Percentiles rank a stretch among this genome's conserved stretches.
These are phyloP conservation scores for Abrus pulchellus DNA, from an alignment of 306 rosid species.

Conservation along the genomic window DNA sequence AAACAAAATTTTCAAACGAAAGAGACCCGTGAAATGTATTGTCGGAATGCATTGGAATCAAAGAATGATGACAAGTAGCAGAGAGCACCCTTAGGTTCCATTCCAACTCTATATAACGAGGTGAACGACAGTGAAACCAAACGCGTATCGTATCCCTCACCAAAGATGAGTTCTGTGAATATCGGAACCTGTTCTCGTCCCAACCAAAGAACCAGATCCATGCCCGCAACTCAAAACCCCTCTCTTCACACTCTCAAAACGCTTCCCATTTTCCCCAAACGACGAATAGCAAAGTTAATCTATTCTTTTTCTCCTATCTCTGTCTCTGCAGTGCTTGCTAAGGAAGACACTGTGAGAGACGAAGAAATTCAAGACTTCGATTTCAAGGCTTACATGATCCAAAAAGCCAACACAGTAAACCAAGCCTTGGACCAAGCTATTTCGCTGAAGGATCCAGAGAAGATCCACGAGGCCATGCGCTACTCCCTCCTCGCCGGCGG, in stretches of 20 bases:
- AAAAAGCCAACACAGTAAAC: constrained; percentile 63
- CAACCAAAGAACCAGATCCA: constrained; percentile 47
- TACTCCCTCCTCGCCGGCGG: constrained; percentile 90
- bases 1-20: too few species aligned
- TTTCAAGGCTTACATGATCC: constrained; percentile 68
- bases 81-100: neutral
- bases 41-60: too few species aligned
- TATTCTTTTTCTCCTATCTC: constrained; percentile 38
- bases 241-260: constrained; percentile 16
- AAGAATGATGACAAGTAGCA: neutral
- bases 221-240: constrained; percentile 40
- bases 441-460: constrained; percentile 59
- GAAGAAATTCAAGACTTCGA: constrained; percentile 45
- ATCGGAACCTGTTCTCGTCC: constrained; percentile 53
- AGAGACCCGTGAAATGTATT: too few species aligned
- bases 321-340: constrained; percentile 55
- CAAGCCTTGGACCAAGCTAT: constrained; percentile 68
- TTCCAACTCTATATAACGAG: constrained; percentile 28
- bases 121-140: neutral
- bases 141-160: neutral
- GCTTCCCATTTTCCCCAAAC: constrained; percentile 14
- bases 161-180: constrained; percentile 57
- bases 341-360: constrained; percentile 34
- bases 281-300: neutral
- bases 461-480: constrained; percentile 78